Conservation (phyloP, 2,329 filamentous ascomycete species). For the Aspergillus uvarum region DNA sequence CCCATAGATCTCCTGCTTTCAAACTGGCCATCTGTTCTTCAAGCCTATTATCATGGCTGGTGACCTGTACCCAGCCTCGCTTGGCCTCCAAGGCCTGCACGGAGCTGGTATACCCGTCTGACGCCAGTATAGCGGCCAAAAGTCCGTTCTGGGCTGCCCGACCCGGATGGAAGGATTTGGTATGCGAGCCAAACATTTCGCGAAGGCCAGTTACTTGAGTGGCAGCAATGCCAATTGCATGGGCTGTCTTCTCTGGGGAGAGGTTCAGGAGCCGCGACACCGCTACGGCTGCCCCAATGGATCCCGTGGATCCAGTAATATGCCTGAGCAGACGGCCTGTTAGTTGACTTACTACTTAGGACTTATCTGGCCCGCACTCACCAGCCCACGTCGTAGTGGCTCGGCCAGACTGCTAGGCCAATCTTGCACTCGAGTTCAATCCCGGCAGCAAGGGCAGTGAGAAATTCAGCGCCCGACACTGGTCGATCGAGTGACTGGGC, state of each 20-base stretch:
- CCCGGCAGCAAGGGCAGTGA: constrained; percentile 54
- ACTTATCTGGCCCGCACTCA: not conserved
- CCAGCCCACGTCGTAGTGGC: constrained; percentile 58
- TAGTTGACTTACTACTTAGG: not conserved
- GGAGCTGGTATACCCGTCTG: constrained; percentile 52
- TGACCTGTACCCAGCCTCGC: constrained; percentile 55
- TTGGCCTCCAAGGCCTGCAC: constrained; percentile 52
- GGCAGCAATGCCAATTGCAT: constrained; percentile 55
- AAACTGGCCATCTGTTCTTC: constrained; percentile 41
- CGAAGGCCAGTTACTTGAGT: constrained; percentile 56
- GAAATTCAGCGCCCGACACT: constrained; percentile 48
- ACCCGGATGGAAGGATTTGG: constrained; percentile 57
- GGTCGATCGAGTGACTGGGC: constrained; percentile 41
- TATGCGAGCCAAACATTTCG: constrained; percentile 57
- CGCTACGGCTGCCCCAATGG: constrained; percentile 54
- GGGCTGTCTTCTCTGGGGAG: constrained; percentile 40
- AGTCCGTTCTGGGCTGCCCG: constrained; percentile 55
- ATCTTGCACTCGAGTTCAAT: constrained; percentile 56
- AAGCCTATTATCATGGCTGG: constrained; percentile 45
- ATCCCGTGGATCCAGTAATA: constrained; percentile 54
- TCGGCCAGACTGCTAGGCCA: constrained; percentile 53
- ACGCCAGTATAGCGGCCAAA: constrained; percentile 48
- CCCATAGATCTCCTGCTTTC: constrained; percentile 43
- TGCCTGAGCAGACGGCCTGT: constrained; percentile 33
- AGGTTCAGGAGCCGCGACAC: constrained; percentile 51